Evolutionary conservation across 306 rosid species (phyloP).

Genomic region (Casuarina equisetifolia): DNA sequence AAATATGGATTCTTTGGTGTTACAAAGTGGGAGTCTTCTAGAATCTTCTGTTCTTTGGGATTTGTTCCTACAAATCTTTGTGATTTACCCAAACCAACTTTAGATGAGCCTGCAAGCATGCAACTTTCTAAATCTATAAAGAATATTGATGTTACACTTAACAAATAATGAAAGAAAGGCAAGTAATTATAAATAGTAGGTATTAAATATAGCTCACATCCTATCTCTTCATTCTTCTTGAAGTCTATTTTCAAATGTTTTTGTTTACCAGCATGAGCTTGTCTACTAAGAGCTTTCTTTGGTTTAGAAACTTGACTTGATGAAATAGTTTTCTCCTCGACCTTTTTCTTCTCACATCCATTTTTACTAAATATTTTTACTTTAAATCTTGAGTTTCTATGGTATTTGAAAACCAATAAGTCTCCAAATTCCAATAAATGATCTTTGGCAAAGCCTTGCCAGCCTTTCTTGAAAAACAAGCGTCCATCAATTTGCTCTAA

Average conservation of each 20-base stretch:
- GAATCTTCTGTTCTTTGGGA: neutral
- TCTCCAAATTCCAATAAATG: constrained; percentile 22
- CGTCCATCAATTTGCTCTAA: constrained; percentile 14
- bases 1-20: neutral
- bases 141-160: neutral
- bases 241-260: neutral
- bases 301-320: neutral
- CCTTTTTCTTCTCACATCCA: constrained; percentile 7
- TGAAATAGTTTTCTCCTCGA: neutral
- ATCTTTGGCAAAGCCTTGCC: constrained; percentile 26
- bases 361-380: constrained; percentile 8
- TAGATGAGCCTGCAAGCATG: constrained; percentile 3
- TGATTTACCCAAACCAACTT: neutral
- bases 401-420: constrained; percentile 27
- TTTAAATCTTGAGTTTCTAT: neutral
- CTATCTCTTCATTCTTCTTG: neutral
- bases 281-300: neutral
- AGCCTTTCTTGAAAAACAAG: constrained; percentile 23
- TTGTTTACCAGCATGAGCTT: neutral
- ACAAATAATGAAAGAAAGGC: neutral
- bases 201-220: neutral
- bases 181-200: neutral
- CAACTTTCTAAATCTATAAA: neutral
- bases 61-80: neutral
- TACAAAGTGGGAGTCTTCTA: neutral